phyloP scores from a whole-genome alignment of 2,329 filamentous ascomycete genomes.

The Phyllosticta citriasiana region DNA sequence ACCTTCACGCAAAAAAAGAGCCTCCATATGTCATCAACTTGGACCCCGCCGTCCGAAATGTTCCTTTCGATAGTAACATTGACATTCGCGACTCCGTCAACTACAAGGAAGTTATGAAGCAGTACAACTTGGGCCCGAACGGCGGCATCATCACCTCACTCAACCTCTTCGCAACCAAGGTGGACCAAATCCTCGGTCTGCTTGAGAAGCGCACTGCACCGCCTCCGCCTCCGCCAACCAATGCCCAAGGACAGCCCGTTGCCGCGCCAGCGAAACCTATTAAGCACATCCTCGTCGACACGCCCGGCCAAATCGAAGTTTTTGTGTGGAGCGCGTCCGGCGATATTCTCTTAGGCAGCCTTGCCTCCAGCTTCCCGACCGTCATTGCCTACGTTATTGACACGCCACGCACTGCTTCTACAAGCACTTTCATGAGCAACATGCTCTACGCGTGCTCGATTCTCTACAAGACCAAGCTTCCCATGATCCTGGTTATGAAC shows the following conservation, averaged over 20 bases:
- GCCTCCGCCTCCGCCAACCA: constrained; percentile 15
- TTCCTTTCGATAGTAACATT: constrained; percentile 95
- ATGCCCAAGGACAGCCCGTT: constrained; percentile 26
- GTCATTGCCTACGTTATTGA: constrained; percentile 97
- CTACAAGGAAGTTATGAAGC: constrained; percentile 99
- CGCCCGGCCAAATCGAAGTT: constrained; percentile 94
- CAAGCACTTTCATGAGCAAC: constrained; percentile 98
- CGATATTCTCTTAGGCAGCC: constrained; percentile 82
- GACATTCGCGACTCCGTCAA: constrained; percentile 98
- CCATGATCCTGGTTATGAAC: constrained; percentile 97
- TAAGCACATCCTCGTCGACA: constrained; percentile 84
- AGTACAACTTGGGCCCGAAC: constrained; percentile 95
- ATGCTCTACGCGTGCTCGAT: constrained; percentile 99
- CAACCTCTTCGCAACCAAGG: constrained; percentile 95
- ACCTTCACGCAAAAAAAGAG: constrained; percentile 71
- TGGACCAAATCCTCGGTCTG: constrained; percentile 84
- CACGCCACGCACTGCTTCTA: constrained; percentile 84
- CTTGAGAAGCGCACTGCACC: constrained; percentile 78
- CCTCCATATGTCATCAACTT: constrained; percentile 95
- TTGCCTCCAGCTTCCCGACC: constrained; percentile 90
- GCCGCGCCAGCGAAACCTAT: constrained; percentile 37
- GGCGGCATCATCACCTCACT: constrained; percentile 91
- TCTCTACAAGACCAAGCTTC: constrained; percentile 52
- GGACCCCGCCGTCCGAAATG: constrained; percentile 84
- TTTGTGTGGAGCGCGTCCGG: constrained; percentile 98